Conservation (phyloP, 805 yeast species). For the Cyberlindnera mycetangii region DNA sequence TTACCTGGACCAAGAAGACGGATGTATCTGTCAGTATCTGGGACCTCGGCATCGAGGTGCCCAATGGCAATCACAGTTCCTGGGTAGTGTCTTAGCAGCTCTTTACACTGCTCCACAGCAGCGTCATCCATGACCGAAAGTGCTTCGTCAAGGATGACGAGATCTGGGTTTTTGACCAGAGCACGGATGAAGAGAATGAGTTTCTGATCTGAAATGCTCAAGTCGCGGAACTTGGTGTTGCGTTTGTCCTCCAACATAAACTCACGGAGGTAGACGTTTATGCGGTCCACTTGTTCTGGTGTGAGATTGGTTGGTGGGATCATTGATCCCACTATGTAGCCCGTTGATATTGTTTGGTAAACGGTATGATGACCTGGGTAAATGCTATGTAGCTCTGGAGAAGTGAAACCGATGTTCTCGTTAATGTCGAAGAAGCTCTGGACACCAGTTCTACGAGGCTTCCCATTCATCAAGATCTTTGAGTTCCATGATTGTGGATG, state of each 20-base stretch:
- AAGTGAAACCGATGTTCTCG: conserved; percentile 74
- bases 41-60: conserved; percentile 75
- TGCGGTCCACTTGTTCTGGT: conserved; percentile 33
- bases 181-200: conserved; percentile 73
- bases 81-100: conserved; percentile 47
- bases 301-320: conserved; percentile 44
- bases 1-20: conserved; percentile 35
- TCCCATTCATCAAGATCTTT: conserved; percentile 59
- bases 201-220: conserved; percentile 74
- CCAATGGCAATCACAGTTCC: conserved; percentile 81
- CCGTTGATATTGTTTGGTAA: conserved; percentile 63
- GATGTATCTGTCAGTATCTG: conserved; percentile 54
- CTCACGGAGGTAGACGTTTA: conserved; percentile 45
- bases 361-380: conserved; percentile 60
- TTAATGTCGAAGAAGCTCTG: conserved; percentile 78
- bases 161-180: conserved; percentile 69
- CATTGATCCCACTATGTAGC: conserved; percentile 67
- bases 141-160: conserved; percentile 88
- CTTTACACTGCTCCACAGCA: conserved; percentile 53
- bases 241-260: conserved; percentile 41
- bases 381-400: conserved; percentile 92
- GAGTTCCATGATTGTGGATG: conserved; percentile 96
- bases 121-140: conserved; percentile 83
- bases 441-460: conserved; percentile 68
- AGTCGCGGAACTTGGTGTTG: conserved; percentile 45